Percentiles rank a stretch among this genome's conserved stretches.
These are phyloP conservation scores for Colletotrichum tamarilloi DNA, from an alignment of 2,329 filamentous ascomycete genomes.

Conservation along the genomic window DNA sequence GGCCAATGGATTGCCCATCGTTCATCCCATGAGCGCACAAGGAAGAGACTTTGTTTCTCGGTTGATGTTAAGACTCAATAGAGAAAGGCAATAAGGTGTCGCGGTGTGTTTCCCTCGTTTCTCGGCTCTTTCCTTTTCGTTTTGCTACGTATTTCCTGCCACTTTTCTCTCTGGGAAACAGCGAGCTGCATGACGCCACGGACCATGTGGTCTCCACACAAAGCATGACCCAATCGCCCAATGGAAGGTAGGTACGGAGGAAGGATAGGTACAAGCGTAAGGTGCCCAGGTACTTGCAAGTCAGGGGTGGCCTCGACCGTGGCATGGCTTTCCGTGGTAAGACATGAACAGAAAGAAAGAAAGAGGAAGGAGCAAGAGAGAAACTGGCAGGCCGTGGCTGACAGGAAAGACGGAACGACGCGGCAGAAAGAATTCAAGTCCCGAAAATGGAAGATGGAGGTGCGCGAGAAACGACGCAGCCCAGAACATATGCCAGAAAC, in stretches of 20 bases:
- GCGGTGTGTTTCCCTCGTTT: not conserved
- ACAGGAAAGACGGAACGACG: not conserved
- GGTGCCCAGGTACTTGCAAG: not conserved
- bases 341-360: not conserved
- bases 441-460: not conserved
- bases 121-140: not conserved
- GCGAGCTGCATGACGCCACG: conserved; percentile 29
- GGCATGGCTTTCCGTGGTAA: not conserved
- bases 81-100: no score
- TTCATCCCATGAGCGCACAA: conserved; percentile 10
- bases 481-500: not conserved
- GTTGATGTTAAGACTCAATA: no score
- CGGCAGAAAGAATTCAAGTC: not conserved
- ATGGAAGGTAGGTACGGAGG: not conserved
- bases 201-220: conserved; percentile 19
- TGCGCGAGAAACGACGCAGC: not conserved
- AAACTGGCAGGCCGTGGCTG: not conserved
- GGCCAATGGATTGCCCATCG: not conserved
- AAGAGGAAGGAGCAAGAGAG: not conserved
- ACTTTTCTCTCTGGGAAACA: conserved; percentile 1
- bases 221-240: not conserved
- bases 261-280: no score
- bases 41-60: not conserved
- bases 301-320: not conserved
- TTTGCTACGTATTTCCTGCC: not conserved